Base-by-base conservation (phyloP, 2,329 filamentous ascomycete species). In the Xenosphaeropsis pyriputrescens region DNA sequence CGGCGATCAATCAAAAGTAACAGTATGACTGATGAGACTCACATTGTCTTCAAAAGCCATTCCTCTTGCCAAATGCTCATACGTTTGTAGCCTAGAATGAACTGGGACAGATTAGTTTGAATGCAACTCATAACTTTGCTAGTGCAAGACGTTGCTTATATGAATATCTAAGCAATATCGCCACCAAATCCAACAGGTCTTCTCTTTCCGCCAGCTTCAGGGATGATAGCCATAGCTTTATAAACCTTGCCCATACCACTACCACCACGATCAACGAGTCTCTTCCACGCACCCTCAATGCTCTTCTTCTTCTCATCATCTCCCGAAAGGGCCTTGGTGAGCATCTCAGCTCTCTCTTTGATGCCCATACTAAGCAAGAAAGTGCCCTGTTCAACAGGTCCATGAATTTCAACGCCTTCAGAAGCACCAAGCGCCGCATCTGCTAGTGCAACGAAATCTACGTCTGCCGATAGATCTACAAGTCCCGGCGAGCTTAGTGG, bases 231-330 rank as follows among this genome's bases (percentile, higher is more conserved):
- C 68, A 98, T 69, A 17, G 76, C 88, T 62, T 96, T 95, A 57
- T 98, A 98, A 16, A 94, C 64, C 61, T 79, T 88, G 0, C 91
- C 91, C 91, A 98, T 98, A 0, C 86, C 89, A 37, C 74, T 76
- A 2, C 77, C 80, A 0, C 83, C 79, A 32, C 75, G 68, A 56
- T 94, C 88, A n/a, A 95, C 74, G 37, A 98, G 62, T 43, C 91
- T 68, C 60, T 74, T 79, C 74, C 85, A 93, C 0, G 81, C 79
- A 44, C 65, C 72, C 45, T 85, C 75, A 22, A 95, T 65, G 37
- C 75, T 72, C 46, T 64, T 66, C 19, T 61, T 70, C 44, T 65
- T 67, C 42, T 71, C 64, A 29, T 67, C 60, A 42, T 64, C 60
- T 15, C 44, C 46, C 13, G 55, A 57, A 4, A 57, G 50, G 2